Conservation (phyloP, 345 rosid genomes). For the Hypericum androsaemum region DNA sequence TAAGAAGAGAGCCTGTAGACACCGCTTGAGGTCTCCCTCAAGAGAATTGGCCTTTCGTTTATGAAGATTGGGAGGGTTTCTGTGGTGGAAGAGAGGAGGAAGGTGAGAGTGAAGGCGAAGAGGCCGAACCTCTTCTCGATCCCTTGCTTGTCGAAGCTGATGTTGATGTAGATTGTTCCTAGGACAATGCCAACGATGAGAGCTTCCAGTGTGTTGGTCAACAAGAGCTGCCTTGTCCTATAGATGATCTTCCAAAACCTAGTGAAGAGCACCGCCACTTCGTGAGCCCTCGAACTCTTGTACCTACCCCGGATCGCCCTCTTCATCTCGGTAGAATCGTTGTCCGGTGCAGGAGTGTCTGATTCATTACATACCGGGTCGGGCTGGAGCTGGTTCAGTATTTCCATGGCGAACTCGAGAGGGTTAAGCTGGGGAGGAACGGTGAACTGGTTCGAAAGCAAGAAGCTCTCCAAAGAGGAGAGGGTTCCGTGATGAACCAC, state of each 20-base stretch:
- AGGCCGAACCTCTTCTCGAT: conserved; percentile 76
- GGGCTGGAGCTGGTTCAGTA: conserved; percentile 37
- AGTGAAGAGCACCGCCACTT: conserved; percentile 39
- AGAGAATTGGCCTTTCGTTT: conserved; percentile 70
- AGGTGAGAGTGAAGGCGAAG: conserved; percentile 89
- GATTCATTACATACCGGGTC: background rate
- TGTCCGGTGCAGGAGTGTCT: conserved; percentile 6
- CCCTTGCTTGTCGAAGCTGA: conserved; percentile 60
- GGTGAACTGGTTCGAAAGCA: conserved; percentile 49
- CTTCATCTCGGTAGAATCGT: background rate
- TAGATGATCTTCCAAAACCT: conserved; percentile 78
- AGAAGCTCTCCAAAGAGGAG: conserved; percentile 40
- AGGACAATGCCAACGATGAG: conserved; percentile 85
- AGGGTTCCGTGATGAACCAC: conserved; percentile 69
- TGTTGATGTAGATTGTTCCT: conserved; percentile 77
- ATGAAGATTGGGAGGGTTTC: conserved; percentile 91
- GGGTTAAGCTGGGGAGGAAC: conserved; percentile 86
- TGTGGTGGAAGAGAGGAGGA: conserved; percentile 88
- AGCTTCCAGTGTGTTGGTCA: conserved; percentile 72
- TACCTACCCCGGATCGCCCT: conserved; percentile 19
- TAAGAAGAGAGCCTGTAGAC: conserved; percentile 78
- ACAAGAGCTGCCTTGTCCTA: conserved; percentile 73
- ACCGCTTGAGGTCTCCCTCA: conserved; percentile 75
- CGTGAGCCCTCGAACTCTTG: conserved; percentile 51
- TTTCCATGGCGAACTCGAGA: conserved; percentile 85